phyloP scores from a whole-genome alignment of 352 stramenopile species.

The Globisporangium spinosum region DNA sequence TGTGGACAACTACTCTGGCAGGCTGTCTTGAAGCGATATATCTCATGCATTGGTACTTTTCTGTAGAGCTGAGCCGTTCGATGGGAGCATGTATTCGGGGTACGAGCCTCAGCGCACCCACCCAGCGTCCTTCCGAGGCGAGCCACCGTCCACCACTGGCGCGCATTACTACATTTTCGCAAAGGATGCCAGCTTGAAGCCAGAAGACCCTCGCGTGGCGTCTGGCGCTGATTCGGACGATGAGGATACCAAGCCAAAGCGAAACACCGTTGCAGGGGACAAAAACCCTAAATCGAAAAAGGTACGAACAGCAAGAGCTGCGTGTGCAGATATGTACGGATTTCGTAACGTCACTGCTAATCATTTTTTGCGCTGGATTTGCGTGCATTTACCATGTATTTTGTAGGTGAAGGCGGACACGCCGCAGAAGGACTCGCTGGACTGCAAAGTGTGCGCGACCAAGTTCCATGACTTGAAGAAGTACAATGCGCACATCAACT shows the following conservation, averaged over 20 bases:
- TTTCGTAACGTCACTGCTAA: no score
- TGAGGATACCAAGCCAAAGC: slow-evolving; percentile 10
- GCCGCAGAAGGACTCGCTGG: slow-evolving; percentile 22
- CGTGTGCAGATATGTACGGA: background rate
- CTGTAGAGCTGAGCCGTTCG: slow-evolving; percentile 56
- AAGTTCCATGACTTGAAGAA: slow-evolving; percentile 69
- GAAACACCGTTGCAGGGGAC: background rate
- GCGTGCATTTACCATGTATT: background rate
- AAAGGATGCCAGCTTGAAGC: slow-evolving; percentile 32
- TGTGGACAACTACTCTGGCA: background rate
- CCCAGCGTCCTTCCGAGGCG: slow-evolving; percentile 65
- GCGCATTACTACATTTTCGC: slow-evolving; percentile 69
- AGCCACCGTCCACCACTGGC: slow-evolving; percentile 65
- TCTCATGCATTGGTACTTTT: no score
- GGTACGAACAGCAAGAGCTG: background rate
- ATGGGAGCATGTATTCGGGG: slow-evolving; percentile 61
- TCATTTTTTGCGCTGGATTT: background rate
- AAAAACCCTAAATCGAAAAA: slow-evolving; percentile 7
- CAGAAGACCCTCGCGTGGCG: slow-evolving; percentile 24
- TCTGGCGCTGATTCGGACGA: background rate
- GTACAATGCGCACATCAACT: slow-evolving; percentile 87
- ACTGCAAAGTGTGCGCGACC: slow-evolving; percentile 53
- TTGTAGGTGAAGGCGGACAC: slow-evolving; percentile 17
- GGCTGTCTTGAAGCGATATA: no score
- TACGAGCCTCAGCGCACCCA: slow-evolving; percentile 79